Base-by-base conservation (phyloP, 177 flowering plant genomes). In the Telopea speciosissima region DNA sequence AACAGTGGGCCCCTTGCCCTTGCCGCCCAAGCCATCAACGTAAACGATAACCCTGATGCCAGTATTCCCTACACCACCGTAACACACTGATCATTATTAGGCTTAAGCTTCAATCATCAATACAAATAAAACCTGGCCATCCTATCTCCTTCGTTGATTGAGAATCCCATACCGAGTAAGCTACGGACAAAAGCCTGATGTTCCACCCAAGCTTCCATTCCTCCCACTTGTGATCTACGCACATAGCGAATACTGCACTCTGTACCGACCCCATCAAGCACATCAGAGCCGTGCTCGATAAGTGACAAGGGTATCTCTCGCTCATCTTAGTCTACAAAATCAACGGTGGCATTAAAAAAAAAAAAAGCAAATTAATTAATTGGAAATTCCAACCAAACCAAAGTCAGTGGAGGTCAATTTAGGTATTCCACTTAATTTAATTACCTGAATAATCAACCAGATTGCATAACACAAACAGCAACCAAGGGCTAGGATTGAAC, bases 371-470 rank as follows among this genome's bases (percentile, higher is more conserved):
- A 36, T 3, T 49, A 17, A 24, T n/a, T n/a, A n/a, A n/a, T n/a
- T n/a, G n/a, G n/a, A n/a, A n/a, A n/a, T n/a, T n/a, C n/a, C n/a
- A n/a, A n/a, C n/a, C n/a, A n/a, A n/a, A n/a, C n/a, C n/a, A n/a
- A n/a, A n/a, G n/a, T n/a, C n/a, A n/a, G n/a, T n/a, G n/a, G n/a
- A n/a, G n/a, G n/a, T n/a, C n/a, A n/a, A n/a, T n/a, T n/a, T n/a
- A n/a, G n/a, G n/a, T n/a, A n/a, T n/a, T n/a, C n/a, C n/a, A n/a
- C n/a, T n/a, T n/a, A n/a, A n/a, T n/a, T n/a, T n/a, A n/a, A n/a
- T n/a, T 21, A 87, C 91, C 88, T 87, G 89, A 66, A 87, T 28
- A 11, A 87, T 84, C 72, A 84, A 78, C 83, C 86, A 82, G 11
- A 79, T 10, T 49, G 85, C 77, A 68, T 67, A 79, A 56, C 71